phyloP scores from a whole-genome alignment of 148 eudicot species.

The Amaranthus hypochondriacus region DNA sequence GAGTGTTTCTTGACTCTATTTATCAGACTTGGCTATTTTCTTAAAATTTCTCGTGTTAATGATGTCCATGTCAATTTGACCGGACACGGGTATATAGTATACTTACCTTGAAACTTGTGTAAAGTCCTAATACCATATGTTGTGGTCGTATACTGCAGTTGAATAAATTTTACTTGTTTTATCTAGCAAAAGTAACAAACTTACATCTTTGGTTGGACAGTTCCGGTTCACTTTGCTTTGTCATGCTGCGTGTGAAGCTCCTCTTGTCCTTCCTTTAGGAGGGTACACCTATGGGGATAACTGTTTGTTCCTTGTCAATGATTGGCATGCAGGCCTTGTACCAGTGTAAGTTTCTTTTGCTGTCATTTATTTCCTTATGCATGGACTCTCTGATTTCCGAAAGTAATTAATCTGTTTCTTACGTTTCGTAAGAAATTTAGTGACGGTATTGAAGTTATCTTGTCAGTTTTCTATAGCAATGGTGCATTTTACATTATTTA shows the following conservation, averaged over 20 bases:
- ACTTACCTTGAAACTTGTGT: too few species aligned
- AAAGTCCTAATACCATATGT: too few species aligned
- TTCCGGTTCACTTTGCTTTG: conserved; percentile 92
- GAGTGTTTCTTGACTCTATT: too few species aligned
- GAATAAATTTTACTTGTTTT: conserved; percentile 6
- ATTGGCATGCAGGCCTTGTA: conserved; percentile 98
- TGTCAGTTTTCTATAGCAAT: neutral
- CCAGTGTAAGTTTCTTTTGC: conserved; percentile 58
- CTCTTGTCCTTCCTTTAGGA: conserved; percentile 93
- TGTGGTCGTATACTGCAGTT: neutral
- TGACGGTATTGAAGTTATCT: neutral
- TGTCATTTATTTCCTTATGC: neutral
- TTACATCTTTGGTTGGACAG: conserved; percentile 42
- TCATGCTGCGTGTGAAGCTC: conserved; percentile 99
- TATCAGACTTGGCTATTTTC: too few species aligned
- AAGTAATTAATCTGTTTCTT: neutral
- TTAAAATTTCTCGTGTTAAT: too few species aligned
- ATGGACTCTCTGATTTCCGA: conserved; percentile 1
- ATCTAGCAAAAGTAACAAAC: conserved; percentile 11
- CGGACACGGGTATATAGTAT: too few species aligned
- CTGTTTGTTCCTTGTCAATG: conserved; percentile 86
- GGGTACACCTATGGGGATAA: conserved; percentile 90
- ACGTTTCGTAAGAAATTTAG: neutral
- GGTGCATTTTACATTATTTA: neutral
- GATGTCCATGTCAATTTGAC: too few species aligned